phyloP scores from a whole-genome alignment of 2,329 filamentous ascomycete species.

The Xylariaceae sp. region DNA sequence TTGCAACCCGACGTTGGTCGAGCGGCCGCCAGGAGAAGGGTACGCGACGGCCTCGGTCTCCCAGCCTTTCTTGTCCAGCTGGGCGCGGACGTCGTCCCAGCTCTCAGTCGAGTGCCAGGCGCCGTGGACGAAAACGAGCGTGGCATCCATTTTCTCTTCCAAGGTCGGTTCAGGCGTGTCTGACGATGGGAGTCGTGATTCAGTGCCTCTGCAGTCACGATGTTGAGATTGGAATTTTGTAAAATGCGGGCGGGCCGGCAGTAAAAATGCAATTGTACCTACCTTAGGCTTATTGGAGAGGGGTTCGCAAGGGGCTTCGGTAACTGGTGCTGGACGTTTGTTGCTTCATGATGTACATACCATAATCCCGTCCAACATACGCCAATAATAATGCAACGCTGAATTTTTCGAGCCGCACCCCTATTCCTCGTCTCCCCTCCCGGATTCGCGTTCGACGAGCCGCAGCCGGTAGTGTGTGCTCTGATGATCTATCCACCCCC shows the following conservation, averaged over 20 bases:
- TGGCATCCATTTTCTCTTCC: not conserved
- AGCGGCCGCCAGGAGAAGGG: not conserved
- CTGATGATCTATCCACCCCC: not conserved
- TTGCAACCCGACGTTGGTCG: conserved; percentile 6
- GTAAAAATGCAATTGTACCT: not conserved
- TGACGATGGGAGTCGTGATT: not conserved
- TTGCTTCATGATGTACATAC: not conserved
- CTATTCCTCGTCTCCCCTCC: not conserved
- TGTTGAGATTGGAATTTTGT: not conserved
- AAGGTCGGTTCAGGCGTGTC: not conserved
- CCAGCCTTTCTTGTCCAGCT: not conserved
- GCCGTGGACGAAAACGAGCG: not conserved
- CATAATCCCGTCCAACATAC: not conserved
- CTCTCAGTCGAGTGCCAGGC: conserved; percentile 1
- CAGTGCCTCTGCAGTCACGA: not conserved
- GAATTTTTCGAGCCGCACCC: not conserved
- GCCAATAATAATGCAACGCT: not conserved
- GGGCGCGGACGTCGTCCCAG: not conserved
- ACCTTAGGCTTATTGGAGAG: not conserved
- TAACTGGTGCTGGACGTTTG: not conserved
- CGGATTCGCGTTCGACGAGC: not conserved
- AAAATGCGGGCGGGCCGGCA: not conserved
- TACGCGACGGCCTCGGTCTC: not conserved
- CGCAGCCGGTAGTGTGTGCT: not conserved
- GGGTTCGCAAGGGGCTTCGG: not conserved